A percentile compares a stretch with the other conserved stretches of the same genome.
Conservation (phyloP, 192 early-diverging fungal species). For the Dissophora globulifera region DNA sequence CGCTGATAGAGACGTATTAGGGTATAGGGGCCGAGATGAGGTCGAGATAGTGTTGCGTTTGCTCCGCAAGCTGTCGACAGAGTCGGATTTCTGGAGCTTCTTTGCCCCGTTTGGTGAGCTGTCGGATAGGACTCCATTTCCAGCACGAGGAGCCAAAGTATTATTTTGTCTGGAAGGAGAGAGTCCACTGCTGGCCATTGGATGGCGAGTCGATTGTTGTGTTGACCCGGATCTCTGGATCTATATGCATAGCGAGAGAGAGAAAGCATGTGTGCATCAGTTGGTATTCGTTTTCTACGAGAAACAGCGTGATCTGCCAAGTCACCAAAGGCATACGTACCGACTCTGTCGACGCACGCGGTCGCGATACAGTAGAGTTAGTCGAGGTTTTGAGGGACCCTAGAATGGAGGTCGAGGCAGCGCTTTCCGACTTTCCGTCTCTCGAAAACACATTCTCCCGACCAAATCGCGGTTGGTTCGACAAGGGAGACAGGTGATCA, state of each 20-base stretch:
- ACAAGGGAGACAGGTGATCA: neutral
- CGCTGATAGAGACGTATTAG: constrained; percentile 8
- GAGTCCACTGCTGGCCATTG: neutral
- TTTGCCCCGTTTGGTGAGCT: constrained; percentile 16
- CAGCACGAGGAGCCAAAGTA: neutral
- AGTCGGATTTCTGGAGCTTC: constrained; percentile 25
- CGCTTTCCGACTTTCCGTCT: neutral
- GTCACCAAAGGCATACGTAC: neutral
- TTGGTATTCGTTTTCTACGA: too few species aligned
- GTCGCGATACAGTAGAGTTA: constrained; percentile 4
- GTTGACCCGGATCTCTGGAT: constrained; percentile 7
- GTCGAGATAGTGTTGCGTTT: constrained; percentile 46
- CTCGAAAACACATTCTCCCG: neutral
- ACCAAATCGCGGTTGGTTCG: neutral
- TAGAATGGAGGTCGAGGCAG: neutral
- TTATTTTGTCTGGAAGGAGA: constrained; percentile 1
- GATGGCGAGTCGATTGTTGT: neutral
- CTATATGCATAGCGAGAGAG: too few species aligned
- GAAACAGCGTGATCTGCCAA: too few species aligned
- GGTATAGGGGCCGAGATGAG: constrained; percentile 25
- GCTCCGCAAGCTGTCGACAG: constrained; percentile 18
- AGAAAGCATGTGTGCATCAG: too few species aligned
- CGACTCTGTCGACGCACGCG: constrained; percentile 34
- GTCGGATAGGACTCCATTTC: neutral
- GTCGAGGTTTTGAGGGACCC: constrained; percentile 5